These are phyloP conservation scores for Centrapalus pauciflorus DNA, from an alignment of 129 eudicot genomes.

Conservation along the genomic window DNA sequence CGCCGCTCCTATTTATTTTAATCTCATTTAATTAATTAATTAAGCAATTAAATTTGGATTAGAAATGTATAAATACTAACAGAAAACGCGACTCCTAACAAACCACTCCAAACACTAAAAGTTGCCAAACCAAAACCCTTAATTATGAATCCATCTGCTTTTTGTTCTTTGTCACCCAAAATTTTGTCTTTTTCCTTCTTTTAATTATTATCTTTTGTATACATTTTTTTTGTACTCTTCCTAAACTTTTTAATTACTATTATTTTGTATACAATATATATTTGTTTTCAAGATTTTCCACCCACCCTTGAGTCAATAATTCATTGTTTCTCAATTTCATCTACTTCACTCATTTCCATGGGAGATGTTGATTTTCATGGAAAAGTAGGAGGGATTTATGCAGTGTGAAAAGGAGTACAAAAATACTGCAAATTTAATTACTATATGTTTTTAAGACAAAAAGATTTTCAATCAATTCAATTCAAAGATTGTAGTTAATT, in stretches of 20 bases:
- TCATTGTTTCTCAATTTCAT: constrained; percentile 6
- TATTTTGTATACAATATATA: background rate
- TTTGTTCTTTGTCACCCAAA: constrained; percentile 25
- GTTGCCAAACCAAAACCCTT: constrained; percentile 18
- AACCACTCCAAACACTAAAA: constrained; percentile 38
- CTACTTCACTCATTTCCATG: constrained; percentile 16
- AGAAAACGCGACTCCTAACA: constrained; percentile 21
- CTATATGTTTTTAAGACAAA: too few species aligned
- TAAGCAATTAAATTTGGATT: background rate
- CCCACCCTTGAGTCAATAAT: too few species aligned
- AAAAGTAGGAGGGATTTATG: background rate
- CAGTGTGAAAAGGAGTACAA: background rate
- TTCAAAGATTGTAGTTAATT: too few species aligned
- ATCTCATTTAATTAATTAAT: background rate
- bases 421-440: too few species aligned
- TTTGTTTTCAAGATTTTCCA: background rate
- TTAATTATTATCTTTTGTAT: background rate
- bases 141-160: constrained; percentile 21
- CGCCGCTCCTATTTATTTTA: constrained; percentile 37
- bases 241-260: too few species aligned
- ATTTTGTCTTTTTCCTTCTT: constrained; percentile 17
- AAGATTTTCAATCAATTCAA: too few species aligned
- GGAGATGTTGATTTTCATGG: constrained; percentile 20
- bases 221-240: background rate
- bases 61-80: constrained; percentile 27